Evolutionary conservation across 1,284 basidiomycete species (phyloP), one percentile per base, ranked within the genome.

Genomic region (Ustilago sp.): DNA sequence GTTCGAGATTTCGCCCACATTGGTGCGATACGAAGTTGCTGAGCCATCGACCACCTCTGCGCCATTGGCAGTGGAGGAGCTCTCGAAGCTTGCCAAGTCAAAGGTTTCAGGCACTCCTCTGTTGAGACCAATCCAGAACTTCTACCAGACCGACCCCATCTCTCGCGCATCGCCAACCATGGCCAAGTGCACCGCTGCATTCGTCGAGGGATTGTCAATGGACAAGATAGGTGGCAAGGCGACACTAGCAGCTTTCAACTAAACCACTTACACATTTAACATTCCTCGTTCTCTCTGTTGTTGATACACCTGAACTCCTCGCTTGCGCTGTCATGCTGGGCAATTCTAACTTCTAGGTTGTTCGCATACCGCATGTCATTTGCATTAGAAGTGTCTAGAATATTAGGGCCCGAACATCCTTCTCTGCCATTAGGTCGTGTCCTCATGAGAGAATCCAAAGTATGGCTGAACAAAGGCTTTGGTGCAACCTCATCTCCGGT

Each of bases 1-100:
- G 91, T 98, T 95, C 94, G 95, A 98, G 86, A 92, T 99, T 79
- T 94, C 94, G 43, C 97, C 97, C 1, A 90, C 93, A 2, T 88
- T 98, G 34, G 91, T 98, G 43, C 90, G 94, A 79, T 95, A 96
- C 87, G 94, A 97, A 83, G 88, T 89, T 53, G 89, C 91, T n/a
- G 96, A 98, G 87, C 88, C 88, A 36, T 93, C 93, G 3, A 93
- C 93, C 0, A 65, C 65, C 11, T 74, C 76, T 52, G 79, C 80
- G 13, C 63, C 60, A 38, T 71, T 84, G 62, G 82, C 78, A 31
- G 68, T 84, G 9, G 71, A 80, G 59, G 67, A 80, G 63, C 71
- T 84, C 8, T 55, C 71, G 19, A 63, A 75, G 61, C 68, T 77
- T 11, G 69, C 73, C 59, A 74, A 69, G 65, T 59, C 68, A 19